Evolutionary conservation across 768 basidiomycete genomes (phyloP).

Genomic region (Hygrocybe coccinea): DNA sequence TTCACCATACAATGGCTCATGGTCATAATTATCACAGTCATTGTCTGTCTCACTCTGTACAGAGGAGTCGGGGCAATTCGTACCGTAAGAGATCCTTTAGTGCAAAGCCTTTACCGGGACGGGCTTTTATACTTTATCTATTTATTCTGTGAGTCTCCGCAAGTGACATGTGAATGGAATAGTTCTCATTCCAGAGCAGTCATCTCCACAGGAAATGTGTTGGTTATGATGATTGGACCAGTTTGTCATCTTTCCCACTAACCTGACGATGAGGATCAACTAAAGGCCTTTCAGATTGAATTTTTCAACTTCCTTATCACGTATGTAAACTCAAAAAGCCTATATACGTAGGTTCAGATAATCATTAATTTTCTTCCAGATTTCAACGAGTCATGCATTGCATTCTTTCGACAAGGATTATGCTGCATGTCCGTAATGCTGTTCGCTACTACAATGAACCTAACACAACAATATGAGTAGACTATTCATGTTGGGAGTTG

Average conservation of each 20-base stretch:
- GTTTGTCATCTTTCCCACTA: neutral
- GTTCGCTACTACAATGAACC: too few species aligned
- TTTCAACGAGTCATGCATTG: constrained; percentile 1
- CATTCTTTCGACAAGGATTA: constrained; percentile 1
- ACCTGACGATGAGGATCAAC: too few species aligned
- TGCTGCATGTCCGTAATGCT: neutral
- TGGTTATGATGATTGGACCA: neutral
- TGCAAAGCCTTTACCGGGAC: neutral
- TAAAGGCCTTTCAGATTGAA: too few species aligned
- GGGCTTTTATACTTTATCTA: too few species aligned
- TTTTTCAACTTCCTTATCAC: neutral
- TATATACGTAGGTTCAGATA: neutral
- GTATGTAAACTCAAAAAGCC: neutral
- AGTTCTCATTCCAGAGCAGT: neutral
- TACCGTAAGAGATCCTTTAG: neutral
- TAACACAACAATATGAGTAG: too few species aligned
- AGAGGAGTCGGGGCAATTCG: neutral
- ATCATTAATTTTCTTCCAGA: constrained; percentile 2
- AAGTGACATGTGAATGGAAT: neutral
- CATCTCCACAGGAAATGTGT: neutral
- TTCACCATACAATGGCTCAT: neutral
- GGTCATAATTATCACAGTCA: neutral
- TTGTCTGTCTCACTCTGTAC: neutral
- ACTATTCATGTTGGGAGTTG: too few species aligned
- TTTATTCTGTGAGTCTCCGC: neutral